Evolutionary conservation across 805 yeast species (phyloP), one percentile per base, ranked within the genome.

Genomic region (Saccharomyces paradoxus): DNA sequence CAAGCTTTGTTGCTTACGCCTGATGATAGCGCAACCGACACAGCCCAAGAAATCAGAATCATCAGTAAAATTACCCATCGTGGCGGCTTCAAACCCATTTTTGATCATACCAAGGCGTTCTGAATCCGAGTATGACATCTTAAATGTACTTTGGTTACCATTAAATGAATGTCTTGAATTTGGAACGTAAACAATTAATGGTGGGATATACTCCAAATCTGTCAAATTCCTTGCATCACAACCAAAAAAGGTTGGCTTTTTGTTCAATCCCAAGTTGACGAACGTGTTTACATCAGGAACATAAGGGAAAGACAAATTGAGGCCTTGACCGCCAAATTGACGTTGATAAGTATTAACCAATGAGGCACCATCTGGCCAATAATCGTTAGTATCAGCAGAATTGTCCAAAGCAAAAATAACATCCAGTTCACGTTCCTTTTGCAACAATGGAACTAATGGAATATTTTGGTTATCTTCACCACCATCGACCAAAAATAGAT

Each of bases 171-270:
- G 83, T 37, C 88, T 86, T 53, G 83, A 69, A 68, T 89, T 89
- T 49, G 95, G 91, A 54, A 81, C 76, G 63, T 86, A 88, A n/a
- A 89, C 81, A 46, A 89, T 77, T 55, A 89, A 74, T 2, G 96
- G 96, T 28, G 91, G 90, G 46, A 76, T 73, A 28, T 76, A 73
- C 48, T 75, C 66, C 56, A 84, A 73, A 14, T 69, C 72, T 7
- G 90, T 82, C 65, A 84, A 71, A 64, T 87, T 86, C 1, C 70
- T 60, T 4, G 87, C 77, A 64, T 86, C 79, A 70, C 96, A 89
- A 32, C 96, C 96, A 67, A 89, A 89, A 73, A 89, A 89, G 0
- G 86, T 77, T 51, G 96, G 96, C 56, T 72, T 78, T 9, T 83
- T 74, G 14, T 88, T 84, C 58, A 88, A 74, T 55, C 86, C 86